These are phyloP conservation scores for Ceratobasidium theobromae DNA, from an alignment of 1,284 basidiomycete genomes.

Conservation along the genomic window DNA sequence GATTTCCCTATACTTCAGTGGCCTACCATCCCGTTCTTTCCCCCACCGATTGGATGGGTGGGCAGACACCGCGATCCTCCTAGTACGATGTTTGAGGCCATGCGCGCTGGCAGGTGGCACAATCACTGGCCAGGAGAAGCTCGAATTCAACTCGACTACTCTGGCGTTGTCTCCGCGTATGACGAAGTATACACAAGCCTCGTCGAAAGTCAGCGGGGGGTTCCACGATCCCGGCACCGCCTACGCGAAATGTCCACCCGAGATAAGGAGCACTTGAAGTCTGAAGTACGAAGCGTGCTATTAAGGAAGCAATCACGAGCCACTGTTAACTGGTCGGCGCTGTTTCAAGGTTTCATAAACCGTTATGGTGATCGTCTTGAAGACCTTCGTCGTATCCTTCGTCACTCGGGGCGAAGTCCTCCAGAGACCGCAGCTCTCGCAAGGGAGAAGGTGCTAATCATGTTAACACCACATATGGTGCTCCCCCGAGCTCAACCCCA, in stretches of 20 bases:
- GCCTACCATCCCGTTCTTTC: not conserved
- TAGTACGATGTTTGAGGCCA: constrained; percentile 38
- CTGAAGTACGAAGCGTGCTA: constrained; percentile 39
- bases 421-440: constrained; percentile 31
- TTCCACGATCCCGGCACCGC: constrained; percentile 45
- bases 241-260: constrained; percentile 37
- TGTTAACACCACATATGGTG: constrained; percentile 46
- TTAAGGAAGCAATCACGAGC: constrained; percentile 37
- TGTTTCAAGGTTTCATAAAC: constrained; percentile 48
- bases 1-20: not conserved
- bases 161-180: constrained; percentile 50
- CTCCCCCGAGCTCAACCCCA: not conserved
- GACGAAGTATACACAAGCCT: constrained; percentile 47
- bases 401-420: constrained; percentile 31
- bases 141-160: constrained; percentile 48
- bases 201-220: constrained; percentile 39
- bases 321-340: constrained; percentile 50
- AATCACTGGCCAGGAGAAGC: constrained; percentile 48
- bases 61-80: constrained; percentile 21
- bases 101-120: constrained; percentile 48
- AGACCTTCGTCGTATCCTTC: constrained; percentile 45
- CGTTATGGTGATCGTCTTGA: constrained; percentile 50
- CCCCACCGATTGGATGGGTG: constrained; percentile 32
- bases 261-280: constrained; percentile 37
- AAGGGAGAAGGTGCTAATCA: constrained; percentile 43